These are phyloP conservation scores for Cnidoscolus chayamansa DNA, from an alignment of 441 rosid genomes.

Conservation along the genomic window DNA sequence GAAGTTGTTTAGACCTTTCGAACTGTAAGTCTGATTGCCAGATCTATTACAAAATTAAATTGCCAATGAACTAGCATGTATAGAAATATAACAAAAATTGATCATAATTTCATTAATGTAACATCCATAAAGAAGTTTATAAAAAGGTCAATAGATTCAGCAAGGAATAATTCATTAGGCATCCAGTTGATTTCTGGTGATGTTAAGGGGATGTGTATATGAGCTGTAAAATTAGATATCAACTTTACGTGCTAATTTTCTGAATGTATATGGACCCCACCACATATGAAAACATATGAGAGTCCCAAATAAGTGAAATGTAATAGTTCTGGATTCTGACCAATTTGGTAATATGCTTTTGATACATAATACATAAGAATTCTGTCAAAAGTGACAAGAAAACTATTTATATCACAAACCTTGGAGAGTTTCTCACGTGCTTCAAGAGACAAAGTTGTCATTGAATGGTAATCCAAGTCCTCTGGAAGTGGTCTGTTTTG, in stretches of 20 bases:
- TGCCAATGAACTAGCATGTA: not conserved
- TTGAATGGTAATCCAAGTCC: conserved; percentile 78
- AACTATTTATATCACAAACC: conserved; percentile 41
- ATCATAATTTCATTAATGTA: not conserved
- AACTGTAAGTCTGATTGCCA: not conserved
- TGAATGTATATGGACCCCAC: not conserved
- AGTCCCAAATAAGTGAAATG: not conserved
- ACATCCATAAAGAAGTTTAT: not conserved
- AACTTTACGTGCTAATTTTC: not conserved
- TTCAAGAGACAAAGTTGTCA: conserved; percentile 84
- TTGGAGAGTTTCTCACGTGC: conserved; percentile 95
- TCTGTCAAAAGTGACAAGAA: not conserved
- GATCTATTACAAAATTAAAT: not conserved
- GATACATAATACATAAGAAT: not conserved
- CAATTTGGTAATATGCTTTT: not conserved
- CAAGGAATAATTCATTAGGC: not conserved
- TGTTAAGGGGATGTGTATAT: not conserved
- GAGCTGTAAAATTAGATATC: not conserved
- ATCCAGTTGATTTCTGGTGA: not conserved
- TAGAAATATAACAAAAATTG: not conserved
- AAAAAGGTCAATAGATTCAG: not conserved
- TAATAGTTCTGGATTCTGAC: not conserved
- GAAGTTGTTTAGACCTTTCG: not conserved
- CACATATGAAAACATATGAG: not conserved
- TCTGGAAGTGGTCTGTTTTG: conserved; percentile 82